Percentiles rank a stretch among this genome's conserved stretches.
phyloP scores from a whole-genome alignment of 306 rosid genomes.

The Cucumis melo region DNA sequence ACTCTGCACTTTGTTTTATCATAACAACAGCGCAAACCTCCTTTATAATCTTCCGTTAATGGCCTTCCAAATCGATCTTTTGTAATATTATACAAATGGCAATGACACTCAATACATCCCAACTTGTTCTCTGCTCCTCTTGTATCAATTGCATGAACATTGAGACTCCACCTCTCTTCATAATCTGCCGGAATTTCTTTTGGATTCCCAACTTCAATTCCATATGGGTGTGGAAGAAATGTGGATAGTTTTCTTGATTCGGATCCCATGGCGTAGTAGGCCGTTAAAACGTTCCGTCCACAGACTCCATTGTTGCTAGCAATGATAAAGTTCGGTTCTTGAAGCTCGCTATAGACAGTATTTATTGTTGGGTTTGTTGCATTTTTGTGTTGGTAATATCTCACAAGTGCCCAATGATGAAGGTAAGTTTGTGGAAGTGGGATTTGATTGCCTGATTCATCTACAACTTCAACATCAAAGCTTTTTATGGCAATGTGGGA shows the following conservation, averaged over 20 bases:
- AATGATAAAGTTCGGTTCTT: background rate
- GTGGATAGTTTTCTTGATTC: slow-evolving; percentile 46
- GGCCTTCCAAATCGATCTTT: slow-evolving; percentile 22
- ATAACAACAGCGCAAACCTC: slow-evolving; percentile 49
- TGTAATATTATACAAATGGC: slow-evolving; percentile 61
- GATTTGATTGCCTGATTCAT: slow-evolving; percentile 38
- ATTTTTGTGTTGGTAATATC: slow-evolving; percentile 15
- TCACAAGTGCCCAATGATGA: slow-evolving; percentile 43
- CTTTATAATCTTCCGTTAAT: slow-evolving; percentile 26
- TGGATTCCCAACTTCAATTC: slow-evolving; percentile 46
- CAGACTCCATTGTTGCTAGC: slow-evolving; percentile 52
- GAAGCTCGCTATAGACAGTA: background rate
- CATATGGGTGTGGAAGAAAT: slow-evolving; percentile 49
- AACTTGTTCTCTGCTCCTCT: slow-evolving; percentile 33
- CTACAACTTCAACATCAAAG: slow-evolving; percentile 56
- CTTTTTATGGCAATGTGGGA: slow-evolving; percentile 54
- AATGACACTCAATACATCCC: slow-evolving; percentile 58
- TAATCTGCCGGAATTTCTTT: slow-evolving; percentile 38
- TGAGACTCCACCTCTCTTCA: slow-evolving; percentile 65
- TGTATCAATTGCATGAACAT: slow-evolving; percentile 70
- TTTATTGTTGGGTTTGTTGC: slow-evolving; percentile 3
- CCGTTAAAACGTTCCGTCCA: slow-evolving; percentile 11
- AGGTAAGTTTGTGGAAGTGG: slow-evolving; percentile 68
- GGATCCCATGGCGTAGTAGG: slow-evolving; percentile 60
- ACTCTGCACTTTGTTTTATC: slow-evolving; percentile 38